Conservation (phyloP, 495 filamentous ascomycete genomes). For the Talaromyces thailandensis region DNA sequence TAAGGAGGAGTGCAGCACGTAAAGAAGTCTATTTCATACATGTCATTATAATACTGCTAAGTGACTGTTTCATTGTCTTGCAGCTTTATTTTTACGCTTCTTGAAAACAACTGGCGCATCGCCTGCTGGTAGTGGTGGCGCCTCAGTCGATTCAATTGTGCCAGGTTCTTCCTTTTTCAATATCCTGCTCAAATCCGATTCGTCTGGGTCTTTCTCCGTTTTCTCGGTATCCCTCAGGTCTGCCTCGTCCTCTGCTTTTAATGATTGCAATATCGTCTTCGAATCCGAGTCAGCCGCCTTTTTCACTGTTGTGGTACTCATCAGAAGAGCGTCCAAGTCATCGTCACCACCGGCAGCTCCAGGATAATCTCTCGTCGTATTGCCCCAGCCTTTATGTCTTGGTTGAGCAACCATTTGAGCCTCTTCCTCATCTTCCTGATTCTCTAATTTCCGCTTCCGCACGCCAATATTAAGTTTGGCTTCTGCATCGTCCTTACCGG, state of each 20-base stretch:
- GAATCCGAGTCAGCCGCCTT: constrained; percentile 12
- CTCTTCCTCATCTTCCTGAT: constrained; percentile 45
- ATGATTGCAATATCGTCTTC: neutral
- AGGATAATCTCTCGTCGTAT: constrained; percentile 56
- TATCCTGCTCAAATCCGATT: constrained; percentile 8
- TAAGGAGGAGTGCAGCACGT: neutral
- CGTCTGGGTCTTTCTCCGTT: constrained; percentile 15
- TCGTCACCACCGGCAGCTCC: constrained; percentile 40
- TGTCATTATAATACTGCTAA: neutral
- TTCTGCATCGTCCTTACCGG: constrained; percentile 30
- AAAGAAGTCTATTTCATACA: neutral
- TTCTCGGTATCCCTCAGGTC: constrained; percentile 5
- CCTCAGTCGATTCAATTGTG: constrained; percentile 21
- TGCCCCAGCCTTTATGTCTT: constrained; percentile 67
- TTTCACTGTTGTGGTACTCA: constrained; percentile 40
- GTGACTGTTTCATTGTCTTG: constrained; percentile 31
- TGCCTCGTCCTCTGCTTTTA: neutral
- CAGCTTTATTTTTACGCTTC: constrained; percentile 77
- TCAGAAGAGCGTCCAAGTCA: constrained; percentile 62
- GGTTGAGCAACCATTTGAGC: constrained; percentile 55
- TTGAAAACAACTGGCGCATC: constrained; percentile 64
- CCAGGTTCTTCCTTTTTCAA: constrained; percentile 35
- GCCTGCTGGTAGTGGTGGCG: constrained; percentile 13
- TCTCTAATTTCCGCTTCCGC: constrained; percentile 55
- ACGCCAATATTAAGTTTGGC: constrained; percentile 36